Conservation (phyloP, 441 rosid genomes). For the Manihot esculenta region DNA sequence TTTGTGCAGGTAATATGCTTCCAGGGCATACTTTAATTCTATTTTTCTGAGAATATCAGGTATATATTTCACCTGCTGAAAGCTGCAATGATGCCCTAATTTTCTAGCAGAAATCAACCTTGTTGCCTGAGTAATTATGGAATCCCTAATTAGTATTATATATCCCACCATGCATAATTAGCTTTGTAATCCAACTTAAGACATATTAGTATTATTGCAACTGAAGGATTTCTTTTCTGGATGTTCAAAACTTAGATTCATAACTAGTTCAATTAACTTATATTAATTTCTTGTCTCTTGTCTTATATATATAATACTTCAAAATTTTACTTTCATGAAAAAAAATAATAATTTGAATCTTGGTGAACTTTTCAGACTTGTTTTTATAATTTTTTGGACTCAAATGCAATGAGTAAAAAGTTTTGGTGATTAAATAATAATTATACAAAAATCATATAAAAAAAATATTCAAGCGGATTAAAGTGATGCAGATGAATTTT, state of each 20-base stretch:
- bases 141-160: conserved; percentile 2
- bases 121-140: conserved; percentile 20
- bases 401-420: too few species aligned
- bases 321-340: too few species aligned
- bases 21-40: conserved; percentile 6
- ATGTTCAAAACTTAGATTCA: conserved; percentile 18
- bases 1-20: conserved; percentile 27
- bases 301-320: too few species aligned
- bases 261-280: conserved; percentile 10
- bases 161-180: conserved; percentile 10
- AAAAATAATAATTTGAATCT: too few species aligned
- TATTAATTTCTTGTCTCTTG: background rate
- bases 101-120: conserved; percentile 18
- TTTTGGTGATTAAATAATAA: too few species aligned
- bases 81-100: conserved; percentile 18
- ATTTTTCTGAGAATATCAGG: conserved; percentile 19
- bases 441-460: too few species aligned
- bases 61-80: conserved; percentile 1
- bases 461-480: too few species aligned
- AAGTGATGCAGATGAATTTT: too few species aligned
- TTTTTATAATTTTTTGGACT: too few species aligned
- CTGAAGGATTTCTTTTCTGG: conserved; percentile 19
- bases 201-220: conserved; percentile 23
- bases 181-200: conserved; percentile 23
- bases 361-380: too few species aligned